Conservation (phyloP, 129 eudicot genomes). For the Lactuca saligna region DNA sequence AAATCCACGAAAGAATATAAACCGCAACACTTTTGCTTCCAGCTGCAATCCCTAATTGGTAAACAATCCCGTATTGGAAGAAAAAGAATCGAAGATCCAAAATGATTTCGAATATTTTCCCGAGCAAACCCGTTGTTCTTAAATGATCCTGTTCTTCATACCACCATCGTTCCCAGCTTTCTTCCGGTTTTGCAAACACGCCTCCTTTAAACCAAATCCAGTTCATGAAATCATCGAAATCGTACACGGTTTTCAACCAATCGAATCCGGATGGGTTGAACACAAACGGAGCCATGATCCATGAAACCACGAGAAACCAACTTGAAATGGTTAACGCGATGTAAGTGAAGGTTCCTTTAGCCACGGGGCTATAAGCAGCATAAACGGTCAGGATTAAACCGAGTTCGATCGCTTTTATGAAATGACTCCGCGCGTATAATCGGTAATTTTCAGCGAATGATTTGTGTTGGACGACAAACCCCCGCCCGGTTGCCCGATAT, state of each 20-base stretch:
- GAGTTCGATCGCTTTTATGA: slow-evolving; percentile 85
- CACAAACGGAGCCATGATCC: slow-evolving; percentile 91
- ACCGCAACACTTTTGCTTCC: slow-evolving; percentile 70
- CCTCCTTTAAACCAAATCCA: slow-evolving; percentile 94
- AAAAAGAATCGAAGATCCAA: slow-evolving; percentile 87
- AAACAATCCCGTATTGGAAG: slow-evolving; percentile 86
- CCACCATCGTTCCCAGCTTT: slow-evolving; percentile 99
- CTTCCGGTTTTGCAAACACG: slow-evolving; percentile 76
- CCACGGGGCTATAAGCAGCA: slow-evolving; percentile 78
- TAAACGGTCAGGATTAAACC: slow-evolving; percentile 81
- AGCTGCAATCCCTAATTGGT: slow-evolving; percentile 84
- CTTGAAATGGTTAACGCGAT: slow-evolving; percentile 77
- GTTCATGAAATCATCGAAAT: slow-evolving; percentile 82
- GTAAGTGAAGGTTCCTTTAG: slow-evolving; percentile 80
- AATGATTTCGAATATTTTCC: slow-evolving; percentile 66
- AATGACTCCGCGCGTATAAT: slow-evolving; percentile 88
- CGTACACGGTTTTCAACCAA: slow-evolving; percentile 93
- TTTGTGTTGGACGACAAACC: slow-evolving; percentile 96
- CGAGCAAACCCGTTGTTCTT: slow-evolving; percentile 87
- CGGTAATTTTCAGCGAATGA: slow-evolving; percentile 84
- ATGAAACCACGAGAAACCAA: slow-evolving; percentile 88
- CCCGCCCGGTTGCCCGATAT: slow-evolving; percentile 98
- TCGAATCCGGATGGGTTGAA: slow-evolving; percentile 94
- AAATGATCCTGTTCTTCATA: slow-evolving; percentile 93
- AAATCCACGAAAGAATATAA: slow-evolving; percentile 91